These are phyloP conservation scores for Talaromyces marneffei DNA, from an alignment of 2,329 filamentous ascomycete genomes.

Conservation along the genomic window DNA sequence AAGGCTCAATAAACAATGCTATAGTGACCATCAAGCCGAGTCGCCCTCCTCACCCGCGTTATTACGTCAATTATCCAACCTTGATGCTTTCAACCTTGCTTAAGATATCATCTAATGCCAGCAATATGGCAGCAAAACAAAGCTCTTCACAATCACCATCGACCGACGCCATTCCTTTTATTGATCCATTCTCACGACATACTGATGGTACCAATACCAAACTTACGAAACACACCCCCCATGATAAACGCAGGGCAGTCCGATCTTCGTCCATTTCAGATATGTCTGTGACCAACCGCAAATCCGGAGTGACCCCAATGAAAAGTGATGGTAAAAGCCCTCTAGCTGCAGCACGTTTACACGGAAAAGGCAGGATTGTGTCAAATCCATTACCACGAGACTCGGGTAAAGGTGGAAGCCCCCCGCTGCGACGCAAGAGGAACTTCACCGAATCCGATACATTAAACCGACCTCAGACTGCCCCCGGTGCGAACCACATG, in stretches of 20 bases:
- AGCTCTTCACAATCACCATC: not conserved
- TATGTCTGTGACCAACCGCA: slow-evolving; percentile 32
- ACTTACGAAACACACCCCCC: not conserved
- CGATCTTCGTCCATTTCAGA: slow-evolving; percentile 48
- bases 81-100: slow-evolving; percentile 44
- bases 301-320: slow-evolving; percentile 34
- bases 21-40: slow-evolving; percentile 29
- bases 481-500: slow-evolving; percentile 23
- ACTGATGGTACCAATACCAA: not conserved
- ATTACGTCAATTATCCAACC: slow-evolving; percentile 36
- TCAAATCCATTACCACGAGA: slow-evolving; percentile 25
- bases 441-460: slow-evolving; percentile 38
- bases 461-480: slow-evolving; percentile 31
- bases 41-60: slow-evolving; percentile 39
- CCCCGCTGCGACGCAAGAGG: slow-evolving; percentile 27
- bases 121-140: not conserved
- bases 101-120: slow-evolving; percentile 17
- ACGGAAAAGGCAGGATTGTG: slow-evolving; percentile 13
- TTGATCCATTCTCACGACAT: slow-evolving; percentile 23
- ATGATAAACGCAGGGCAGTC: slow-evolving; percentile 29
- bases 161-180: slow-evolving; percentile 19
- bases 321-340: slow-evolving; percentile 30
- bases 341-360: slow-evolving; percentile 14
- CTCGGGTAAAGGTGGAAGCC: slow-evolving; percentile 23
- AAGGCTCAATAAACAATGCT: slow-evolving; percentile 28